Conservation (phyloP, 164 flowering plant species). For the Paratinospora sagittata region DNA sequence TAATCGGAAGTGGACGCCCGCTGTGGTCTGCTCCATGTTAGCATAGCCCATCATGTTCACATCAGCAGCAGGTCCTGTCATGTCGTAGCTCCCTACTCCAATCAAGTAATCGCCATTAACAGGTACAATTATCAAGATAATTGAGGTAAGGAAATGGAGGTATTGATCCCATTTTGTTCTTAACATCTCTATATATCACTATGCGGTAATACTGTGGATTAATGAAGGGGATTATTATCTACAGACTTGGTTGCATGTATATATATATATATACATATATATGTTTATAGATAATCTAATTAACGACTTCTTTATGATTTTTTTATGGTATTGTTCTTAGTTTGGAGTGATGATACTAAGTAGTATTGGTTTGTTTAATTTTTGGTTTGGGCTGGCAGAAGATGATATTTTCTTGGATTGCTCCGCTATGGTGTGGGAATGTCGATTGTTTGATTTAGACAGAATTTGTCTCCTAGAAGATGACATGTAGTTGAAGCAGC, state of each 20-base stretch:
- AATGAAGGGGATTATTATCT: no score
- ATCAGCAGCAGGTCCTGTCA: conserved; percentile 73
- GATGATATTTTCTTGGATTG: conserved; percentile 14
- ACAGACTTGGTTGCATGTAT: neutral
- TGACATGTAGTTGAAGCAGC: neutral
- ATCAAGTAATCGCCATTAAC: conserved; percentile 40
- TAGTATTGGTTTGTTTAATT: conserved; percentile 9
- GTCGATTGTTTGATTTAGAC: neutral
- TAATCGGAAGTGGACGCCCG: conserved; percentile 56
- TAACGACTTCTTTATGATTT: neutral
- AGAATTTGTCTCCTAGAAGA: conserved; percentile 12
- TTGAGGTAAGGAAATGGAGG: neutral
- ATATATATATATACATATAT: neutral
- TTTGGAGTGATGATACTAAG: conserved; percentile 15
- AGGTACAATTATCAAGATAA: neutral
- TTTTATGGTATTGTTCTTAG: conserved; percentile 10
- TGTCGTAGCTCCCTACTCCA: conserved; percentile 76
- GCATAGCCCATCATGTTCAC: conserved; percentile 77
- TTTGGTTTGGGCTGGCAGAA: conserved; percentile 10
- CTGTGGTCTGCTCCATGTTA: conserved; percentile 35
- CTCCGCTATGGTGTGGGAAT: conserved; percentile 11
- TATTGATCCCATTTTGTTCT: neutral
- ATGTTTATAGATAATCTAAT: neutral
- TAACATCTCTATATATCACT: conserved; percentile 6
- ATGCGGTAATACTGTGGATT: no score